phyloP scores from a whole-genome alignment of 225 moss, liverwort and hornwort genomes.

The Marchantia paleacea region DNA sequence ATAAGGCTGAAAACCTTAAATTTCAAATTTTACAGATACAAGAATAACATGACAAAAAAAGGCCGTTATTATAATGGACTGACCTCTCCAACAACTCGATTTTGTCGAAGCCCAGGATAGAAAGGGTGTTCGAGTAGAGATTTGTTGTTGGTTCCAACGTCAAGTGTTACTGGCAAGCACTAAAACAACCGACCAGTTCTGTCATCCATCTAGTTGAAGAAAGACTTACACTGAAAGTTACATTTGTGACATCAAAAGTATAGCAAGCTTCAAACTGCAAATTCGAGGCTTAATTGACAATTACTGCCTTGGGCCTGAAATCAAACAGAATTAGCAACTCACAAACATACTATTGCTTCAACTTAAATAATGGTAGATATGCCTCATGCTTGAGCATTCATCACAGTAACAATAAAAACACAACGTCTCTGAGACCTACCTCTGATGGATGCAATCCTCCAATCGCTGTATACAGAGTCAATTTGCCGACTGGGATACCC shows the following conservation, averaged over 20 bases:
- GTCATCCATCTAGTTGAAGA: constrained; percentile 28
- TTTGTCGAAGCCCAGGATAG: constrained; percentile 75
- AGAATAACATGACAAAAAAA: neutral
- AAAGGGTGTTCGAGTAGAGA: constrained; percentile 66
- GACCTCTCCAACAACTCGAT: constrained; percentile 63
- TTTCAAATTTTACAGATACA: neutral
- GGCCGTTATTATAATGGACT: neutral
- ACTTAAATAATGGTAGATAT: neutral
- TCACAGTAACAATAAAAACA: neutral
- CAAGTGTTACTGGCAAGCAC: constrained; percentile 82
- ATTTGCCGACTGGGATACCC: constrained; percentile 85
- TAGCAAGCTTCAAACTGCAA: no score
- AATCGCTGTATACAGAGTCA: constrained; percentile 75
- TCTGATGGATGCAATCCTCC: constrained; percentile 79
- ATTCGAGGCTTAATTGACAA: no score
- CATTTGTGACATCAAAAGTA: no score
- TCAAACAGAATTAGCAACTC: no score
- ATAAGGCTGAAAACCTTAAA: neutral
- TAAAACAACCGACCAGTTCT: constrained; percentile 51
- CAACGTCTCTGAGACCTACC: constrained; percentile 41
- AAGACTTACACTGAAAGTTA: neutral
- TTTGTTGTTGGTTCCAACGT: constrained; percentile 79
- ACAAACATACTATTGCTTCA: no score
- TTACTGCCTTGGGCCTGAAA: no score
- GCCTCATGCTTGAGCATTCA: neutral